phyloP scores from a whole-genome alignment of 1,284 basidiomycete species.

The Mixia osmundae region DNA sequence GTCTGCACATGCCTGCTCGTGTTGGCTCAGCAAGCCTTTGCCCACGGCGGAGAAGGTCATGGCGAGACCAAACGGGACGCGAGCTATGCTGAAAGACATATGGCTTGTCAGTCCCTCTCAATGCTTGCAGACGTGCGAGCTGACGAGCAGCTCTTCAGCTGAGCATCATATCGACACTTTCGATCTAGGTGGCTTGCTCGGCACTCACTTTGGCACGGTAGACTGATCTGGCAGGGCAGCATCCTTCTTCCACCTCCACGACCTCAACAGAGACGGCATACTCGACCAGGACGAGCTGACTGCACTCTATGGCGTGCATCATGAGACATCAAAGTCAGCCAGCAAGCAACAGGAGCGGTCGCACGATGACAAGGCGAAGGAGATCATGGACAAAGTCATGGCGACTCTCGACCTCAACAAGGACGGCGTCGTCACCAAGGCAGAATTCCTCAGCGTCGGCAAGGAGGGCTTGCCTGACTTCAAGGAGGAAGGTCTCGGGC shows the following conservation, averaged over 20 bases:
- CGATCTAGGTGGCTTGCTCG: background rate
- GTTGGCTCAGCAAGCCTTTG: too few relatives aligned
- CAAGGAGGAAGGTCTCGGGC: slow-evolving; percentile 46
- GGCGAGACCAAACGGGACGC: too few relatives aligned
- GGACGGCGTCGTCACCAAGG: slow-evolving; percentile 51
- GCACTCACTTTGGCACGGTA: background rate
- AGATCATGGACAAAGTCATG: slow-evolving; percentile 55
- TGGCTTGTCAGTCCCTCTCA: too few relatives aligned
- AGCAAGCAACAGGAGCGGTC: slow-evolving; percentile 50
- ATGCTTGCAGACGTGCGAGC: too few relatives aligned
- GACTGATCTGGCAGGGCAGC: slow-evolving; percentile 3
- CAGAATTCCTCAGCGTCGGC: slow-evolving; percentile 63
- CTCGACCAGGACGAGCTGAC: slow-evolving; percentile 24
- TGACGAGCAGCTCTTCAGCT: too few relatives aligned
- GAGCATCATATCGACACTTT: background rate
- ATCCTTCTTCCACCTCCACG: slow-evolving; percentile 19
- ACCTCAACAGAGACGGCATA: slow-evolving; percentile 25
- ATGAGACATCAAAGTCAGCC: slow-evolving; percentile 70
- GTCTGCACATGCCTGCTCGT: too few relatives aligned
- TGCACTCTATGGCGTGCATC: slow-evolving; percentile 54
- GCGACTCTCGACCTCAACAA: slow-evolving; percentile 46
- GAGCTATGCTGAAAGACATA: too few relatives aligned
- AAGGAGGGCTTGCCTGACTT: slow-evolving; percentile 60
- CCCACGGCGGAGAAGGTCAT: too few relatives aligned
- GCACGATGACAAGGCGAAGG: slow-evolving; percentile 61